Evolutionary conservation across 208 protist genomes (phyloP).

Genomic region (Crithidia brevicula): DNA sequence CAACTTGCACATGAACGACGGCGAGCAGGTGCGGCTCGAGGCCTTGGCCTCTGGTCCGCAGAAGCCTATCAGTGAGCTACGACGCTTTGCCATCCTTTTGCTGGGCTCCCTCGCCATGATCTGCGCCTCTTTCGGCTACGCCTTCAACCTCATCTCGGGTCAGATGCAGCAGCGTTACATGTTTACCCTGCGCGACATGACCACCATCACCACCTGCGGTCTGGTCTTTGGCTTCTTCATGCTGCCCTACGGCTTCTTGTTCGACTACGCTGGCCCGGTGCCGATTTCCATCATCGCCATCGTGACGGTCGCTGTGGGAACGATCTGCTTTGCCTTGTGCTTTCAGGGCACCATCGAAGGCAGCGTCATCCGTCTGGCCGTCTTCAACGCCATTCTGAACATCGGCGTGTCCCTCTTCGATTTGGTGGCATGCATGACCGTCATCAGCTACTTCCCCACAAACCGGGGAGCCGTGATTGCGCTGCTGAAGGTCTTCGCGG

Average conservation of each 20-base stretch:
- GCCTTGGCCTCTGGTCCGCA: constrained; percentile 21
- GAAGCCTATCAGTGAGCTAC: constrained; percentile 16
- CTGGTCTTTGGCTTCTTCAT: constrained; percentile 49
- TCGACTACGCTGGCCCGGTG: constrained; percentile 61
- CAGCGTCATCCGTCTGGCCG: constrained; percentile 35
- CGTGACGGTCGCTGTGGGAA: constrained; percentile 35
- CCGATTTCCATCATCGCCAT: constrained; percentile 38
- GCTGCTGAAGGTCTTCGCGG: constrained; percentile 64
- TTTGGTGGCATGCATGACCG: constrained; percentile 42
- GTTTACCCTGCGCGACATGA: constrained; percentile 46
- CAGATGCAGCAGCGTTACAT: constrained; percentile 31
- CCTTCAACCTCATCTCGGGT: constrained; percentile 10
- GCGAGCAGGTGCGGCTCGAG: constrained; percentile 32
- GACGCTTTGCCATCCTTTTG: constrained; percentile 32
- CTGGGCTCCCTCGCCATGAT: constrained; percentile 27
- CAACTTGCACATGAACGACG: constrained; percentile 24
- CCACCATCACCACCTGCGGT: constrained; percentile 53
- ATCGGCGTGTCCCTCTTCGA: constrained; percentile 43
- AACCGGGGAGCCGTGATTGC: constrained; percentile 58
- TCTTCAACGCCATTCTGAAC: constrained; percentile 58
- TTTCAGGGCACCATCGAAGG: constrained; percentile 47
- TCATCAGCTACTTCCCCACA: constrained; percentile 50
- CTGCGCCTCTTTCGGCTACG: constrained; percentile 29
- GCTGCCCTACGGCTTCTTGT: constrained; percentile 57
- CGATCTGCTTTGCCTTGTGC: constrained; percentile 50